These are phyloP conservation scores for Lactuca saligna DNA, from an alignment of 129 eudicot species.

Conservation along the genomic window DNA sequence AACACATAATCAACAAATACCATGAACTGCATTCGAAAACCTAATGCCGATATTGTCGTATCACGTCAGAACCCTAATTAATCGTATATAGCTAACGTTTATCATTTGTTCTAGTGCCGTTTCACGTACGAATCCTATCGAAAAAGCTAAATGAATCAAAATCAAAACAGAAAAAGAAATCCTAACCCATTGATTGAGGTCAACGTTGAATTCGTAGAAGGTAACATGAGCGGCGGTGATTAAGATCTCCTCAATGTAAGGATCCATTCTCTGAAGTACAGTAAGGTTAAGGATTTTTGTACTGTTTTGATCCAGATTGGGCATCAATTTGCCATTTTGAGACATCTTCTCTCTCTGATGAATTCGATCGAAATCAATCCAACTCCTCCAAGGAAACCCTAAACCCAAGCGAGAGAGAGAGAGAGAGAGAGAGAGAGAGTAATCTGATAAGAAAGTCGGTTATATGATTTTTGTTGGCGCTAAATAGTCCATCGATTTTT, in stretches of 20 bases:
- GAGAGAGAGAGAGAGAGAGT: background rate
- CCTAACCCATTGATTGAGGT: conserved; percentile 65
- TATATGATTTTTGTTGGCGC: conserved; percentile 23
- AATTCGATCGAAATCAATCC: conserved; percentile 13
- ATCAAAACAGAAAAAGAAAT: background rate
- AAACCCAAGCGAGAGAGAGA: conserved; percentile 20
- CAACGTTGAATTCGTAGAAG: conserved; percentile 73
- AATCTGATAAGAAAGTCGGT: conserved; percentile 20
- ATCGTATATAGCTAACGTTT: background rate
- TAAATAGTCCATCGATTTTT: conserved; percentile 4
- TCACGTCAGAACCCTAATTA: conserved; percentile 9
- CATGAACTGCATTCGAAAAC: conserved; percentile 5
- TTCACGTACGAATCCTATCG: background rate
- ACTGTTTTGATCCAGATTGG: conserved; percentile 70
- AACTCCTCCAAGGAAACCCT: conserved; percentile 25
- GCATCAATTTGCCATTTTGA: conserved; percentile 67
- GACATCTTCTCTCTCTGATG: conserved; percentile 36
- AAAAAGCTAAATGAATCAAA: conserved; percentile 4
- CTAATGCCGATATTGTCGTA: conserved; percentile 1
- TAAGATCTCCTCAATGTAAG: conserved; percentile 69
- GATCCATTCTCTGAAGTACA: conserved; percentile 77
- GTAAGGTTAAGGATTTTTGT: conserved; percentile 68
- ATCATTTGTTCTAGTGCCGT: background rate
- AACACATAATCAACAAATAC: conserved; percentile 4
- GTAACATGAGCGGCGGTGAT: conserved; percentile 87